These are phyloP conservation scores for Leucosporidium scottii DNA, from an alignment of 768 basidiomycete genomes.

Conservation along the genomic window DNA sequence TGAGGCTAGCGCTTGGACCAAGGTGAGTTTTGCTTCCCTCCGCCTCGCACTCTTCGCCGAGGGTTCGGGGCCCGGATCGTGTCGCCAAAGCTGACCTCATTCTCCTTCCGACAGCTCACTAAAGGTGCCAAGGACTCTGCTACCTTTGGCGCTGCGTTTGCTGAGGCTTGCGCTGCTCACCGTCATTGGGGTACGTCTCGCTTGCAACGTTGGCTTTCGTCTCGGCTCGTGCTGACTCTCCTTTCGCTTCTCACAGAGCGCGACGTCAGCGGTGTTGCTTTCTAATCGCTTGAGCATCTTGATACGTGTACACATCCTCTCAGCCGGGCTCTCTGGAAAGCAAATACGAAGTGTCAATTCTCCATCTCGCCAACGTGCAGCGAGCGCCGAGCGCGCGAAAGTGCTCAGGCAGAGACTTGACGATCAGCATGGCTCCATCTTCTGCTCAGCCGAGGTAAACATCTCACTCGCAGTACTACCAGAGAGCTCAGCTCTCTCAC, in stretches of 20 bases:
- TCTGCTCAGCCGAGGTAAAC: too few species aligned
- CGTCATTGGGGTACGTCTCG: constrained; percentile 40
- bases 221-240: neutral
- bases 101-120: constrained; percentile 8
- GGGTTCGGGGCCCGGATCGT: constrained; percentile 39
- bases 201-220: neutral
- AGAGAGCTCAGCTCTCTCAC: too few species aligned
- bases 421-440: too few species aligned
- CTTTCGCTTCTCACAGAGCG: constrained; percentile 3
- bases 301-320: neutral
- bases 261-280: constrained; percentile 8
- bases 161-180: constrained; percentile 44
- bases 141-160: constrained; percentile 40
- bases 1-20: constrained; percentile 25
- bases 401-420: too few species aligned
- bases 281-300: neutral
- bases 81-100: too few species aligned
- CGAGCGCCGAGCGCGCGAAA: too few species aligned
- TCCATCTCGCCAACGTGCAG: too few species aligned
- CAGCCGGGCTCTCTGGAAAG: neutral
- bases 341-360: neutral
- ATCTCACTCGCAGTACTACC: too few species aligned
- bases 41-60: constrained; percentile 37
- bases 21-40: constrained; percentile 37
- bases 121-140: constrained; percentile 38